Evolutionary conservation across 495 filamentous ascomycete genomes (phyloP).

Genomic region (Ramalina intermedia): DNA sequence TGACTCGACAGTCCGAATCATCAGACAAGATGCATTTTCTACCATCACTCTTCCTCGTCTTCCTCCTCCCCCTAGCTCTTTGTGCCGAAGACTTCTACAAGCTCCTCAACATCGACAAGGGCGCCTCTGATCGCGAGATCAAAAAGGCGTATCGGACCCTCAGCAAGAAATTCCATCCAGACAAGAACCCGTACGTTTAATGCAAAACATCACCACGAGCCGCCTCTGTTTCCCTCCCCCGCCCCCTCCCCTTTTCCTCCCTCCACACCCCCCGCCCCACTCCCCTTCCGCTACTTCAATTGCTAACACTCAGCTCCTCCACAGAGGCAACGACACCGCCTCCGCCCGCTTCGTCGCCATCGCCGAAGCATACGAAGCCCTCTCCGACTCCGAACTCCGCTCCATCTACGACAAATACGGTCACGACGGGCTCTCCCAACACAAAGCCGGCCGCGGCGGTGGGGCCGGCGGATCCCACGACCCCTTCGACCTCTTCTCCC

Average conservation of each 20-base stretch:
- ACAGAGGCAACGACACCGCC: slow-evolving; percentile 59
- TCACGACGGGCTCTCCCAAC: slow-evolving; percentile 77
- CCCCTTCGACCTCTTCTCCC: slow-evolving; percentile 92
- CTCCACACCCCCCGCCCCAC: neutral
- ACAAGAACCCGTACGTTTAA: slow-evolving; percentile 84
- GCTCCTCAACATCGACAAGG: slow-evolving; percentile 67
- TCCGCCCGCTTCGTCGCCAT: slow-evolving; percentile 90
- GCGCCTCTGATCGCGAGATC: slow-evolving; percentile 77
- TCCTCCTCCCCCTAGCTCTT: slow-evolving; percentile 36
- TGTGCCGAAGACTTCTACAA: slow-evolving; percentile 86
- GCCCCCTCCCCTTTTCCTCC: neutral
- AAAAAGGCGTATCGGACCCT: slow-evolving; percentile 89
- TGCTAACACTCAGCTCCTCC: neutral
- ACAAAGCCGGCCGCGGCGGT: slow-evolving; percentile 47
- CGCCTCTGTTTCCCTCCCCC: no score
- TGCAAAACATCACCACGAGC: no score
- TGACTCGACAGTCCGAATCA: no score
- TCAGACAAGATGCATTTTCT: slow-evolving; percentile 10
- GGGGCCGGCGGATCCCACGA: slow-evolving; percentile 52
- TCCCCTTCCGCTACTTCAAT: neutral
- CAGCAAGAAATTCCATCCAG: slow-evolving; percentile 92
- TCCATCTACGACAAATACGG: slow-evolving; percentile 94
- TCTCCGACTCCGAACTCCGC: slow-evolving; percentile 66
- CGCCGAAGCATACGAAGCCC: slow-evolving; percentile 90
- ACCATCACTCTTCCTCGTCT: slow-evolving; percentile 16